These are phyloP conservation scores for Conticribra weissflogii DNA, from an alignment of 108 stramenopile genomes.

Conservation along the genomic window DNA sequence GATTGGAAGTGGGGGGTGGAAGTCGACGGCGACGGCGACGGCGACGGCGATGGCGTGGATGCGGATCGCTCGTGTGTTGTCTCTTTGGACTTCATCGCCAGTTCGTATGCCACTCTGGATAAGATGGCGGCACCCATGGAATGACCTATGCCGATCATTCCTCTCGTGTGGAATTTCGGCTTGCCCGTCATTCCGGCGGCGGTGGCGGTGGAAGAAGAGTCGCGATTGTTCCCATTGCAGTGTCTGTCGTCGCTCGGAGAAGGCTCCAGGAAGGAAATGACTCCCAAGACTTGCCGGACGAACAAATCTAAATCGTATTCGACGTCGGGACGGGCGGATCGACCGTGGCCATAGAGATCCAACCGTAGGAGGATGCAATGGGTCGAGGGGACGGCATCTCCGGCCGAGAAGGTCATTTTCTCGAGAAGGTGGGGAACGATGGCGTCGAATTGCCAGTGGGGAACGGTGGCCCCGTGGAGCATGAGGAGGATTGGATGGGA, in stretches of 20 bases:
- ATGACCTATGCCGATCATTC: slow-evolving; percentile 18
- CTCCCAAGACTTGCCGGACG: slow-evolving; percentile 8
- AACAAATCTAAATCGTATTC: slow-evolving; percentile 19
- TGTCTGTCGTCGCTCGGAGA: neutral
- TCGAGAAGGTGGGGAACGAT: slow-evolving; percentile 7
- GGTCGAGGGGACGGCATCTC: neutral
- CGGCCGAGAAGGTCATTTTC: neutral
- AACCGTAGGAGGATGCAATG: slow-evolving; percentile 10
- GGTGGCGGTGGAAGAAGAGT: too few relatives aligned
- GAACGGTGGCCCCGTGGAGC: slow-evolving; percentile 26
- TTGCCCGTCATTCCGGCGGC: too few relatives aligned
- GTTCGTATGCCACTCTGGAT: slow-evolving; percentile 16
- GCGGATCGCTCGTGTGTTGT: too few relatives aligned
- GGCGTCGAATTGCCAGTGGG: slow-evolving; percentile 23
- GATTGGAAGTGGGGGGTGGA: neutral
- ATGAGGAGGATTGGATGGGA: slow-evolving; percentile 9
- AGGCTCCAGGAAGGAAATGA: neutral
- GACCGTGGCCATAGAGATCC: slow-evolving; percentile 30
- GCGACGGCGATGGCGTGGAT: too few relatives aligned
- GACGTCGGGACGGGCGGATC: slow-evolving; percentile 16
- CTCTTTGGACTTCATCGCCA: too few relatives aligned
- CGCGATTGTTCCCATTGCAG: too few relatives aligned
- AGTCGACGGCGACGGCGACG: too few relatives aligned
- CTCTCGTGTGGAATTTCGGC: neutral
- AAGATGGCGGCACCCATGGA: slow-evolving; percentile 23